Evolutionary conservation across 768 basidiomycete genomes (phyloP).

Genomic region (Amanita rubescens): DNA sequence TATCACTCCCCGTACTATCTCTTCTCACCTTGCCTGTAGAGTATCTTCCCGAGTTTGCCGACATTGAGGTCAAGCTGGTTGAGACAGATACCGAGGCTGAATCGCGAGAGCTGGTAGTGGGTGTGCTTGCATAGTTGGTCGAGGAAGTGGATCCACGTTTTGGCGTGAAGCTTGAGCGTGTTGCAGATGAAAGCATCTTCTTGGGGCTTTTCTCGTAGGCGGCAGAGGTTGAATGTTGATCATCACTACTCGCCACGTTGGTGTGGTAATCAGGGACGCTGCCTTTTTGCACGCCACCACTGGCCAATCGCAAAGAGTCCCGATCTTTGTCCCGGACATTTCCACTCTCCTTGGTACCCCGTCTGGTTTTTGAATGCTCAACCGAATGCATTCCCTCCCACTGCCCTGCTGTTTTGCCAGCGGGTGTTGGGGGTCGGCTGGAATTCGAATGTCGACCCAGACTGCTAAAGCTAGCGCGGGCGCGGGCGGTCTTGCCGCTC

Average conservation of each 20-base stretch:
- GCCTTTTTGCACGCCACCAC: constrained; percentile 24
- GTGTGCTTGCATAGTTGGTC: constrained; percentile 75
- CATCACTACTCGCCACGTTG: constrained; percentile 51
- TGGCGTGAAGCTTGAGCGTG: constrained; percentile 70
- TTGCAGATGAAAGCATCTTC: constrained; percentile 48
- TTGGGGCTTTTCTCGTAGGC: constrained; percentile 59
- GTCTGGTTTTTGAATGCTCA: constrained; percentile 32
- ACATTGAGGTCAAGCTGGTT: constrained; percentile 73
- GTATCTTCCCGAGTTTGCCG: constrained; percentile 65
- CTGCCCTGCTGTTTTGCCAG: constrained; percentile 52
- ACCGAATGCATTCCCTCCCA: constrained; percentile 64
- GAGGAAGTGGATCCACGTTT: constrained; percentile 90
- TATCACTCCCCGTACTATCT: constrained; percentile 86
- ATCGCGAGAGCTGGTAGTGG: constrained; percentile 76
- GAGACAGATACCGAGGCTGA: constrained; percentile 75
- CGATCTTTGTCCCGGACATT: constrained; percentile 35
- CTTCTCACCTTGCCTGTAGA: constrained; percentile 61
- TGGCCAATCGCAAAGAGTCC: constrained; percentile 26
- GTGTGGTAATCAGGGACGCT: constrained; percentile 37
- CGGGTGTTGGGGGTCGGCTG: constrained; percentile 72
- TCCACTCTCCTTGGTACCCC: constrained; percentile 23
- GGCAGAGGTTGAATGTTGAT: constrained; percentile 34
- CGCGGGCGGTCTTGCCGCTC: constrained; percentile 64
- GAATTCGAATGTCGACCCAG: constrained; percentile 56
- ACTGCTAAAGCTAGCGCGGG: constrained; percentile 71